Base-by-base conservation (phyloP, 2,329 filamentous ascomycete genomes). In the Colletotrichum plurivorum region DNA sequence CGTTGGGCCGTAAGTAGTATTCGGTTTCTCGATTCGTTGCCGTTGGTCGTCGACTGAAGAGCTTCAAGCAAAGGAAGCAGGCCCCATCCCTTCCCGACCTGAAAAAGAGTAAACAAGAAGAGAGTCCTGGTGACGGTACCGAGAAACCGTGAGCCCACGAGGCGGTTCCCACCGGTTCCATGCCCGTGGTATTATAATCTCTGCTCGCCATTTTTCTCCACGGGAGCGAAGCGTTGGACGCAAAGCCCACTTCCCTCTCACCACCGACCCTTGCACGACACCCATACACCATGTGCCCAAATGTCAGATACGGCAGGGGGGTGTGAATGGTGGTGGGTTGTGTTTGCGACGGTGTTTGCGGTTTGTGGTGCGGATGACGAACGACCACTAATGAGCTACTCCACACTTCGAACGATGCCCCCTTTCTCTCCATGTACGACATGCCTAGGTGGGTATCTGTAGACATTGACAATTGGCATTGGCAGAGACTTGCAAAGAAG, bases 331-430 rank as follows among this genome's bases (percentile, higher is more conserved):
- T 36, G 3, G 9, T 36, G 31, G 31, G 31, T 36, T 36, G 31
- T 36, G 31, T 36, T 36, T 36, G 31, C 6, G 31, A 36, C 8
- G 31, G 31, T 36, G 31, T 36, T 36, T 36, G 31, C 31, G 31
- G 31, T 36, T 36, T 36, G 31, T 36, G 31, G 31, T 36, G 31
- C 31, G 31, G 31, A 36, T 36, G 31, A 36, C 31, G 9, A 36
- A 36, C 31, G 31, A 51, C 18, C 20, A 13, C 45, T 51, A 39
- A 31, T 22, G n/a, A 15, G 13, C 20, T 51, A 12, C 55, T 68
- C 66, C 66, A 69, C 66, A 43, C 48, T 43, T 31, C 43, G 60
- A 56, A 69, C 66, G 62, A 56, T 31, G 12, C 55, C 62, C 61
- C 62, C 20, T 52, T 61, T 54, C 20, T 45, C 51, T 39, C 20